Evolutionary conservation across 176 grass and related monocot species (phyloP), one percentile per base, ranked within the genome.

Genomic region (Paspalum notatum): DNA sequence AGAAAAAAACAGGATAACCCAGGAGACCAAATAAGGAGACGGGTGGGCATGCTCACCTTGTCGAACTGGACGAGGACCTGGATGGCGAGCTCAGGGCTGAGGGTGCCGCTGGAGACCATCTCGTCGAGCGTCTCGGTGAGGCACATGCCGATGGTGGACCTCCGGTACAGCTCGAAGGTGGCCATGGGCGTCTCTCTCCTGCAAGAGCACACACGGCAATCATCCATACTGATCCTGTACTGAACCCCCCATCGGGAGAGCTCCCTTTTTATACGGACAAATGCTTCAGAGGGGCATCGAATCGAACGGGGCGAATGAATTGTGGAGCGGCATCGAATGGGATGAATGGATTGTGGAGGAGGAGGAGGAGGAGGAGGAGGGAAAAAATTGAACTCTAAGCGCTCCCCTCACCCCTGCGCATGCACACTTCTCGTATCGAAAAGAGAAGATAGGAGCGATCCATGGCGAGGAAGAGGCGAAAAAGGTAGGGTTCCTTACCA

Each of bases 41-140:
- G 18, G 20, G 41, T 6, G 2, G 11, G 24, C 24, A 27, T 27
- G 8, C n/a, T 18, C 50, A 98, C 96, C 96, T 95, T 99, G 52
- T 99, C 96, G 48, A 99, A 99, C 82, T 95, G 92, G 72, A 95
- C 86, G 41, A 99, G 92, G 57, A 99, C 96, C 83, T 99, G 92
- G 71, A 94, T 94, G 57, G 95, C 95, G 37, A 98, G 88, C 85
- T 95, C 92, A 1, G 90, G 95, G 83, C 88, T 95, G 66, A 98
- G 73, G 21, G 90, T 98, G 46, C 88, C 90, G 68, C 52, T 98
- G 52, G 85, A 85, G 40, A 98, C 95, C 95, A 98, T 98, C 81
- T 98, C 92, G 75, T 98, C 95, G 60, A 98, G 70, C 65, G 92
- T 89, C 85, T 95, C 90, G 39, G 90, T 98, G 78, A 98, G 91